phyloP scores from a whole-genome alignment of 495 filamentous ascomycete species.

The Penicillium ochrochloron region DNA sequence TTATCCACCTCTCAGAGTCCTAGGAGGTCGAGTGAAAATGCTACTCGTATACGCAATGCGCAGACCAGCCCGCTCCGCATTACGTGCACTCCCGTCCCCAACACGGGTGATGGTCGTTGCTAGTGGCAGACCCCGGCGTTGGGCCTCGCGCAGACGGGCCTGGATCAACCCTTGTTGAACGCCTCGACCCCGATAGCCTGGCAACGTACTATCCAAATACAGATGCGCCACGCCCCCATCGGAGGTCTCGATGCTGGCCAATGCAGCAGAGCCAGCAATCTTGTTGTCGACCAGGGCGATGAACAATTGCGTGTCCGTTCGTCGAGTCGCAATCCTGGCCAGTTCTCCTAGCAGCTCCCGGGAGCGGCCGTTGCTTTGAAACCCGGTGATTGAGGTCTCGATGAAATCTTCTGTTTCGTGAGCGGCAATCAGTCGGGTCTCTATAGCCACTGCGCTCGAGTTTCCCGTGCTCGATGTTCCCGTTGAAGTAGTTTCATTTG shows the following conservation, averaged over 20 bases:
- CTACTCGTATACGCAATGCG: constrained; percentile 13
- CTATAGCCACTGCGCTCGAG: background rate
- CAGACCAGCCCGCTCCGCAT: constrained; percentile 21
- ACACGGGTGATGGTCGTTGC: constrained; percentile 18
- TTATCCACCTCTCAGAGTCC: background rate
- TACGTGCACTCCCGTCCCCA: constrained; percentile 22
- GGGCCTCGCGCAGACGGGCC: constrained; percentile 15
- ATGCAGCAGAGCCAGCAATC: constrained; percentile 19
- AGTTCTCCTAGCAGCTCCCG: constrained; percentile 15
- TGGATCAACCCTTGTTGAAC: constrained; percentile 21
- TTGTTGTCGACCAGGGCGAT: constrained; percentile 10
- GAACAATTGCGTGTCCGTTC: constrained; percentile 18
- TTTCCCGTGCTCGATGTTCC: background rate
- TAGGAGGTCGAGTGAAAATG: constrained; percentile 9
- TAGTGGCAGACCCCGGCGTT: constrained; percentile 7
- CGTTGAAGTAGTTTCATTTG: background rate
- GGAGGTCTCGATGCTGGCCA: constrained; percentile 18
- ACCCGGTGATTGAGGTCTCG: constrained; percentile 19
- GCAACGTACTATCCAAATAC: constrained; percentile 22
- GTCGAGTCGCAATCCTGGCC: constrained; percentile 19
- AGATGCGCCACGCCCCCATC: constrained; percentile 16
- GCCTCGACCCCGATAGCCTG: constrained; percentile 20
- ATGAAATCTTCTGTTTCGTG: constrained; percentile 19
- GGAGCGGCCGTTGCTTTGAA: constrained; percentile 19
- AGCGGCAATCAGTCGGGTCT: background rate